Evolutionary conservation across 2,329 filamentous ascomycete species (phyloP).

Genomic region (Raffaelea ambrosiae): DNA sequence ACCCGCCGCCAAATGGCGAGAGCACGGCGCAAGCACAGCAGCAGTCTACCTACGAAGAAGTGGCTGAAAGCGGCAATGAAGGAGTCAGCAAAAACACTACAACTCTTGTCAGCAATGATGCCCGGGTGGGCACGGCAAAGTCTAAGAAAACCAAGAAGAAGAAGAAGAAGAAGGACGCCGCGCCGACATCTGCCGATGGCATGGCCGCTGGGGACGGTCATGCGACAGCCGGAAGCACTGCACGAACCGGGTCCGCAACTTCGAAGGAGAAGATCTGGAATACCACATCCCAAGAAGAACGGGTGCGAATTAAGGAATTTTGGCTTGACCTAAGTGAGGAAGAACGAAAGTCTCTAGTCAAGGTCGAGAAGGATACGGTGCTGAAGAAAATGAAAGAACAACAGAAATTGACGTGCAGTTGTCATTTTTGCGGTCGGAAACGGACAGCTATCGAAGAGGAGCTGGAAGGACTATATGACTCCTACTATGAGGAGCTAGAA

Average conservation of each 20-base stretch:
- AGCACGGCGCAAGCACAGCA: slow-evolving; percentile 16
- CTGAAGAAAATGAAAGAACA: slow-evolving; percentile 99
- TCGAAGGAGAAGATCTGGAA: slow-evolving; percentile 93
- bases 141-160: slow-evolving; percentile 60
- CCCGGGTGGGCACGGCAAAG: slow-evolving; percentile 24
- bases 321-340: slow-evolving; percentile 93
- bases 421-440: slow-evolving; percentile 93
- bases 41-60: slow-evolving; percentile 41
- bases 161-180: slow-evolving; percentile 43
- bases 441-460: slow-evolving; percentile 97
- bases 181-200: not conserved
- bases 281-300: slow-evolving; percentile 85
- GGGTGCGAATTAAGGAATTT: slow-evolving; percentile 95
- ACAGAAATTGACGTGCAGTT: slow-evolving; percentile 98
- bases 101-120: slow-evolving; percentile 20
- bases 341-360: slow-evolving; percentile 88
- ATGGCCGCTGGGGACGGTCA: slow-evolving; percentile 19
- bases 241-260: slow-evolving; percentile 23
- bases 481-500: slow-evolving; percentile 96
- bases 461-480: slow-evolving; percentile 93
- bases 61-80: slow-evolving; percentile 50
- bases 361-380: slow-evolving; percentile 97
- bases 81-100: slow-evolving; percentile 27
- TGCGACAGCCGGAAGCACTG: not conserved
- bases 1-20: slow-evolving; percentile 13